Conservation (phyloP, 495 filamentous ascomycete genomes). For the Penicillium odoratum region DNA sequence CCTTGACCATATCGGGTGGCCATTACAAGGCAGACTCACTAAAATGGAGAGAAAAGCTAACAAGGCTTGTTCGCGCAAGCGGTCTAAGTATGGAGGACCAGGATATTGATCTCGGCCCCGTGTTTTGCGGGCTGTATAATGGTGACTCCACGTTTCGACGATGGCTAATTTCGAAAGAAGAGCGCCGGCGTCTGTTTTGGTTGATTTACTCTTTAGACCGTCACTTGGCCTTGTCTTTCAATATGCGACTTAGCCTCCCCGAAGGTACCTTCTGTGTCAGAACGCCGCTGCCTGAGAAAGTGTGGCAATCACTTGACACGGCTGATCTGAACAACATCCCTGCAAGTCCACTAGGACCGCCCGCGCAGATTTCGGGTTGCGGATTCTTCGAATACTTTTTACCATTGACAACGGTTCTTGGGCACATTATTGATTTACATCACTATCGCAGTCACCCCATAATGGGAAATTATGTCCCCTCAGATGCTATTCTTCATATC, state of each 20-base stretch:
- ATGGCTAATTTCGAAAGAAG: constrained; percentile 37
- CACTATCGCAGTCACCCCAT: constrained; percentile 74
- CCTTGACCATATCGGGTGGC: constrained; percentile 30
- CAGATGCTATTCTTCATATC: constrained; percentile 18
- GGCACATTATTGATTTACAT: constrained; percentile 79
- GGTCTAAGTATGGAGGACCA: constrained; percentile 27
- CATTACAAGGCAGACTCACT: constrained; percentile 34
- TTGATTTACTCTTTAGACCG: constrained; percentile 51
- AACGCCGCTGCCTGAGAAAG: constrained; percentile 31
- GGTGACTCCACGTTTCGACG: constrained; percentile 19
- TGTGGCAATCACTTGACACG: constrained; percentile 36
- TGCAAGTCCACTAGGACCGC: constrained; percentile 25
- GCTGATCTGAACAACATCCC: constrained; percentile 25
- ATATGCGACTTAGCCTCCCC: constrained; percentile 43
- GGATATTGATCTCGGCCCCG: constrained; percentile 22
- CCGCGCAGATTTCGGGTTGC: constrained; percentile 26
- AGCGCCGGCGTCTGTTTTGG: constrained; percentile 53
- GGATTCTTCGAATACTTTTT: constrained; percentile 77
- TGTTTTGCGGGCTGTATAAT: constrained; percentile 21
- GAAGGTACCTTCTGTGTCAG: constrained; percentile 47
- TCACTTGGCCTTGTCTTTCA: constrained; percentile 53
- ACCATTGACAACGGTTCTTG: constrained; percentile 78
- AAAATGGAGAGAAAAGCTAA: constrained; percentile 36
- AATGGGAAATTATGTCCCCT: constrained; percentile 50
- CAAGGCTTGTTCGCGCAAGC: constrained; percentile 29